A percentile compares a stretch with the other conserved stretches of the same genome.
phyloP scores from a whole-genome alignment of 129 eudicot species.

The Ambrosia artemisiifolia region DNA sequence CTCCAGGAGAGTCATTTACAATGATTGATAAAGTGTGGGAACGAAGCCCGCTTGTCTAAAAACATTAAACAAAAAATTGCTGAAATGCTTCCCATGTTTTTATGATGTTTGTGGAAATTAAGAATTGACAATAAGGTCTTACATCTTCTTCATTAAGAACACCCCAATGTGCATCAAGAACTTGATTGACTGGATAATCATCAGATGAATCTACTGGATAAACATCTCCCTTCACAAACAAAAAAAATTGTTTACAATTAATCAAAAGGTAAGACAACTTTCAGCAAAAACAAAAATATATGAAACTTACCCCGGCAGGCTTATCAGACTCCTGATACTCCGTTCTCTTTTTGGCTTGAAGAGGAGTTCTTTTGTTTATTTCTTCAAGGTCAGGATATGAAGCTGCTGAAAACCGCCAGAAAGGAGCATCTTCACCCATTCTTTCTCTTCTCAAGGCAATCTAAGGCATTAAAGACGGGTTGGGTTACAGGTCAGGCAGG shows the following conservation, averaged over 20 bases:
- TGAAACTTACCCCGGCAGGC: conserved; percentile 52
- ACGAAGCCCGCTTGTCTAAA: conserved; percentile 74
- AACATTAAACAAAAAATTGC: conserved; percentile 13
- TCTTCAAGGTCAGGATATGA: conserved; percentile 87
- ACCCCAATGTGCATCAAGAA: conserved; percentile 99
- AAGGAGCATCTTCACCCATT: conserved; percentile 96
- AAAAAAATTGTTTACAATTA: conserved; percentile 7
- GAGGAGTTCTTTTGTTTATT: conserved; percentile 36
- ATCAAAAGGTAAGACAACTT: background rate
- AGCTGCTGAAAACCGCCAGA: conserved; percentile 96
- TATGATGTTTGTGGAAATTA: background rate
- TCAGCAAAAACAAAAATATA: background rate
- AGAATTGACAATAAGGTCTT: conserved; percentile 34
- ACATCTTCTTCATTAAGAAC: conserved; percentile 82
- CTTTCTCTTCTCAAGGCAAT: conserved; percentile 96
- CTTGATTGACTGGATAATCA: conserved; percentile 47
- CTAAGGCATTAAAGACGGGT: conserved; percentile 27
- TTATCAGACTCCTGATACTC: conserved; percentile 38
- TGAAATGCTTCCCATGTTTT: conserved; percentile 11
- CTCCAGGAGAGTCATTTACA: conserved; percentile 83
- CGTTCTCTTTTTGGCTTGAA: conserved; percentile 34
- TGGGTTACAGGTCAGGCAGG: background rate
- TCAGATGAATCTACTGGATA: conserved; percentile 81
- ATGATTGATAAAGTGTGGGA: conserved; percentile 90
- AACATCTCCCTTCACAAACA: conserved; percentile 74